A percentile compares a stretch with the other conserved stretches of the same genome.
These are phyloP conservation scores for Pseudogymnoascus sp. DNA, from an alignment of 2,329 filamentous ascomycete species.

Conservation along the genomic window DNA sequence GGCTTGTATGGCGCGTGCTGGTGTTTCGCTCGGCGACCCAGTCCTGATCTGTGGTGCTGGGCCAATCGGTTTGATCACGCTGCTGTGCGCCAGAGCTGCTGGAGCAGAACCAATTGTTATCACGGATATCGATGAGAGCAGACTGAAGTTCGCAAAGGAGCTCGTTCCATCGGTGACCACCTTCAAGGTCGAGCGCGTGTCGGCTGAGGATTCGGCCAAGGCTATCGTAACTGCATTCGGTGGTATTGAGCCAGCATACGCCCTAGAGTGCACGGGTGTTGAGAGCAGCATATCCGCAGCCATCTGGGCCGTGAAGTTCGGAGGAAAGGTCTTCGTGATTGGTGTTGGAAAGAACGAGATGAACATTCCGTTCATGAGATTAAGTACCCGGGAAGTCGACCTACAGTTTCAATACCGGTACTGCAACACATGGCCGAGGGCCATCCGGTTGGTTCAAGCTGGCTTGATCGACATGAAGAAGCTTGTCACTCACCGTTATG, in stretches of 20 bases:
- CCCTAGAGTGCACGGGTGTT: conserved; percentile 89
- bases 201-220: conserved; percentile 62
- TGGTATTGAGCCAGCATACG: conserved; percentile 70
- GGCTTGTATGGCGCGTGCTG: conserved; percentile 76
- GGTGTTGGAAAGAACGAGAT: conserved; percentile 95
- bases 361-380: conserved; percentile 88
- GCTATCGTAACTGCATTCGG: conserved; percentile 62
- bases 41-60: conserved; percentile 87
- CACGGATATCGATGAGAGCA: conserved; percentile 85
- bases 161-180: conserved; percentile 72
- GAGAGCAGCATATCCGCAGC: conserved; percentile 80
- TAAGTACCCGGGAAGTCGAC: conserved; percentile 86
- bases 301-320: conserved; percentile 87
- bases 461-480: conserved; percentile 73
- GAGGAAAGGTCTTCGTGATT: conserved; percentile 94
- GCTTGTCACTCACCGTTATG: conserved; percentile 81
- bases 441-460: conserved; percentile 78
- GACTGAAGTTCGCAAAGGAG: conserved; percentile 75
- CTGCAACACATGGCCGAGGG: conserved; percentile 89
- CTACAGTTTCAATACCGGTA: conserved; percentile 96
- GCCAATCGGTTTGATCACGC: conserved; percentile 83
- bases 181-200: conserved; percentile 62
- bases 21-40: conserved; percentile 73
- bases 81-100: conserved; percentile 75
- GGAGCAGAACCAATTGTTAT: conserved; percentile 88